Evolutionary conservation across 169 alveolate genomes (phyloP).

Genomic region (Plasmodium adleri): DNA sequence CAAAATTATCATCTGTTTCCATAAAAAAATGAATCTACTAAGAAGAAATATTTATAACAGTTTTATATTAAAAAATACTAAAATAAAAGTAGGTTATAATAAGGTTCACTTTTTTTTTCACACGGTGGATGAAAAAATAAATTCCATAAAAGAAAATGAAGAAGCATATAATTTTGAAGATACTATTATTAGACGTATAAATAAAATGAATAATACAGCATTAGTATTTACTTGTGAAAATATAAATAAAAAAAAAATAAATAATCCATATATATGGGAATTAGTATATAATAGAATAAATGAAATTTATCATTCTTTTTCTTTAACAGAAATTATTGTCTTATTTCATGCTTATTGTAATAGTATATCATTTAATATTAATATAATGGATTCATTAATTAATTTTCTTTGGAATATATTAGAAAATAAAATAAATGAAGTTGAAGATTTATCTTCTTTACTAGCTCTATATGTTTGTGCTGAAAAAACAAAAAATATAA

Average conservation of each 20-base stretch:
- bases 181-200: conserved; percentile 28
- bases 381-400: conserved; percentile 8
- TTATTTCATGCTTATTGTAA: conserved; percentile 68
- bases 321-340: conserved; percentile 32
- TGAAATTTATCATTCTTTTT: conserved; percentile 44
- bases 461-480: conserved; percentile 68
- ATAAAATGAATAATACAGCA: conserved; percentile 65
- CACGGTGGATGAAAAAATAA: background rate
- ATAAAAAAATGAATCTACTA: background rate
- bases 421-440: conserved; percentile 21
- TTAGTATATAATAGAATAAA: conserved; percentile 45
- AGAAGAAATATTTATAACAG: background rate
- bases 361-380: conserved; percentile 51
- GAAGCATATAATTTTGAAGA: conserved; percentile 60
- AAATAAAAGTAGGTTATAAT: background rate
- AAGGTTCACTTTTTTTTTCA: background rate
- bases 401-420: conserved; percentile 58
- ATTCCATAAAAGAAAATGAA: conserved; percentile 33
- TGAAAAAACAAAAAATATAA: conserved; percentile 48
- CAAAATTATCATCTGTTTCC: background rate
- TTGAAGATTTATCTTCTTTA: conserved; percentile 37
- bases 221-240: conserved; percentile 59
- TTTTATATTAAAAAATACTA: background rate
- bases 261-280: conserved; percentile 45
- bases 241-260: conserved; percentile 49